These are phyloP conservation scores for Xanthoconium purpureum DNA, from an alignment of 768 basidiomycete genomes.

Conservation along the genomic window DNA sequence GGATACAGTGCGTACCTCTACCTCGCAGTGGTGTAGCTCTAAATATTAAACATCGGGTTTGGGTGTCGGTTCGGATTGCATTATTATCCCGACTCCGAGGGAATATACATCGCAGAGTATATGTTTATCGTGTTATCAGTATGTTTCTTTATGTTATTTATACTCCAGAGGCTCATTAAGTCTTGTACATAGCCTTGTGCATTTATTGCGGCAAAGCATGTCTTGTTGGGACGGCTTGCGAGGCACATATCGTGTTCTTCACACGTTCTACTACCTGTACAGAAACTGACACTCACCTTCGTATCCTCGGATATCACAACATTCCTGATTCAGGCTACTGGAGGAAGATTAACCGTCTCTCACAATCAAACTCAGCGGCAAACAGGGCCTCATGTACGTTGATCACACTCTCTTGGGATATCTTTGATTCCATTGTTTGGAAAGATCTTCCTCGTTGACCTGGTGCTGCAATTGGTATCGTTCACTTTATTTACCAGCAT, in stretches of 20 bases:
- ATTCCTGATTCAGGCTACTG: conserved; percentile 58
- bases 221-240: conserved; percentile 64
- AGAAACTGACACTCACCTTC: conserved; percentile 54
- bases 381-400: conserved; percentile 38
- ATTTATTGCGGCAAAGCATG: conserved; percentile 68
- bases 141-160: conserved; percentile 11
- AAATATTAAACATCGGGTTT: conserved; percentile 43
- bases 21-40: background rate
- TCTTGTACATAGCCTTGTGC: conserved; percentile 58
- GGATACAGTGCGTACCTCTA: conserved; percentile 43
- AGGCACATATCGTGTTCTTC: conserved; percentile 43
- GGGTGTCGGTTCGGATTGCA: conserved; percentile 55
- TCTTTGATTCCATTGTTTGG: conserved; percentile 37
- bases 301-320: conserved; percentile 62
- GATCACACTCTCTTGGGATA: background rate
- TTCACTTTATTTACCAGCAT: conserved; percentile 48
- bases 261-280: conserved; percentile 48
- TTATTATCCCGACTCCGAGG: conserved; percentile 47
- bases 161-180: background rate
- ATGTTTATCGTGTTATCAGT: conserved; percentile 59
- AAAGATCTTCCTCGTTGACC: conserved; percentile 58
- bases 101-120: conserved; percentile 54
- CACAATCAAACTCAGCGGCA: conserved; percentile 12
- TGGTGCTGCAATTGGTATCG: conserved; percentile 53
- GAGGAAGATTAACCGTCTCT: conserved; percentile 5